A percentile compares a stretch with the other conserved stretches of the same genome.
Conservation (phyloP, 129 eudicot species). For the Chrysanthemum seticuspe region DNA sequence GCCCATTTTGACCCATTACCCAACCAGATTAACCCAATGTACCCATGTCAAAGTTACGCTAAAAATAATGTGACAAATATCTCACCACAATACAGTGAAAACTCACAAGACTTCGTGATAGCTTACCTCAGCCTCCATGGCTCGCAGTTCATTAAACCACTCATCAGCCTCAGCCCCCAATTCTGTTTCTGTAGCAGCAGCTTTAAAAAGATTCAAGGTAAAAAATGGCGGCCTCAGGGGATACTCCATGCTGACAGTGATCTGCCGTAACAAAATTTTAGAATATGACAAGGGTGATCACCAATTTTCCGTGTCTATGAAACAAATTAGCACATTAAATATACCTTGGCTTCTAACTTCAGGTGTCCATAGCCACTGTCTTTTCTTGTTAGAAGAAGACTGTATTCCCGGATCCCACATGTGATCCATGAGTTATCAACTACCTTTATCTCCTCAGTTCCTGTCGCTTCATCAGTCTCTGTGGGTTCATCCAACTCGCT, state of each 20-base stretch:
- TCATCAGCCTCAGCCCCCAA: slow-evolving; percentile 41
- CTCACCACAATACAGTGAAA: slow-evolving; percentile 1
- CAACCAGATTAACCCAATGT: too few species aligned
- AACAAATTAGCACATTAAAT: slow-evolving; percentile 2
- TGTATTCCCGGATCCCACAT: slow-evolving; percentile 56
- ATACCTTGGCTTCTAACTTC: slow-evolving; percentile 83
- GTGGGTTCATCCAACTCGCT: slow-evolving; percentile 70
- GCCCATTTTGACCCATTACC: too few species aligned
- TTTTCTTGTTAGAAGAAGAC: slow-evolving; percentile 56
- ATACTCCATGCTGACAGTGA: slow-evolving; percentile 76
- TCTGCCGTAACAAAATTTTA: slow-evolving; percentile 42
- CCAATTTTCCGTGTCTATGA: slow-evolving; percentile 1
- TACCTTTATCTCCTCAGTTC: slow-evolving; percentile 20
- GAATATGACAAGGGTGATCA: slow-evolving; percentile 2
- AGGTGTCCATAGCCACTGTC: slow-evolving; percentile 38
- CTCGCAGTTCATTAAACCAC: slow-evolving; percentile 87
- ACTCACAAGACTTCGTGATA: neutral
- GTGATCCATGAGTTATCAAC: slow-evolving; percentile 59
- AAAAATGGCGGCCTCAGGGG: slow-evolving; percentile 88
- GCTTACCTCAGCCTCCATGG: slow-evolving; percentile 97
- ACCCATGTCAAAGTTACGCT: too few species aligned
- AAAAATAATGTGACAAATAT: too few species aligned
- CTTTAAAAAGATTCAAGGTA: slow-evolving; percentile 37
- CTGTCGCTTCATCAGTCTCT: slow-evolving; percentile 31
- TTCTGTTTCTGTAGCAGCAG: slow-evolving; percentile 35